Base-by-base conservation (phyloP, 805 yeast species). In the Starmerella floricola region DNA sequence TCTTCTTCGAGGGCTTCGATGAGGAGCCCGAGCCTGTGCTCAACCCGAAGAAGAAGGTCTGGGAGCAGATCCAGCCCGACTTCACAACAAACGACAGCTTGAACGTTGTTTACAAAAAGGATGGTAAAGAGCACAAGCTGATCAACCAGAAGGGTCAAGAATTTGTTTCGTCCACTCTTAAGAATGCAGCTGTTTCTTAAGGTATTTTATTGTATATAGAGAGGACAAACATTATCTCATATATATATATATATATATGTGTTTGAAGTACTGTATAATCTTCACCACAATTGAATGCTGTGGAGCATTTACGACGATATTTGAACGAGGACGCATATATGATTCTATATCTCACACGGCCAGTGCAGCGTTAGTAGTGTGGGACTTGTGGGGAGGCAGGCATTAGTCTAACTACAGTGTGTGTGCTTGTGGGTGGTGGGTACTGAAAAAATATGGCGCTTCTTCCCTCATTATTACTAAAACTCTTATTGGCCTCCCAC, bases 11-110 rank as follows among this genome's bases (percentile, higher is more conserved):
- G 66, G 93, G 85, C 45, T 86, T 68, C 62, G 80, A 85, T 58
- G 83, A 85, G 52, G 77, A 74, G 42, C 97, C 98, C 52, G 93
- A 86, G 65, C 75, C 83, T 57, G 88, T 78, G 59, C 71, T 91
- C 65, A 88, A 88, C 68, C 97, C 98, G 56, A 91, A 91, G 79
- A 91, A 91, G 81, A 91, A 91, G 74, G 71, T 87, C 49, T 91
- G 95, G 93, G 98, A 91, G 72, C 73, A 87, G 40, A 69, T 82
- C 51, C 98, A 91, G 71, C 97, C 96, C 40, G 70, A 72, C 47
- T 87, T 91, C 71, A 68, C 88, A 44, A 88, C 97, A 24, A 76
- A 69, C 52, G 91, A 76, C 31, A 66, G 68, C 37, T 71, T 78
- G 45, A 82, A 82, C 58, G 95, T 88, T 33, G 72, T 83, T 48